Evolutionary conservation across 371 early-diverging fungal species (phyloP).

Genomic region (Mortierella sp.): DNA sequence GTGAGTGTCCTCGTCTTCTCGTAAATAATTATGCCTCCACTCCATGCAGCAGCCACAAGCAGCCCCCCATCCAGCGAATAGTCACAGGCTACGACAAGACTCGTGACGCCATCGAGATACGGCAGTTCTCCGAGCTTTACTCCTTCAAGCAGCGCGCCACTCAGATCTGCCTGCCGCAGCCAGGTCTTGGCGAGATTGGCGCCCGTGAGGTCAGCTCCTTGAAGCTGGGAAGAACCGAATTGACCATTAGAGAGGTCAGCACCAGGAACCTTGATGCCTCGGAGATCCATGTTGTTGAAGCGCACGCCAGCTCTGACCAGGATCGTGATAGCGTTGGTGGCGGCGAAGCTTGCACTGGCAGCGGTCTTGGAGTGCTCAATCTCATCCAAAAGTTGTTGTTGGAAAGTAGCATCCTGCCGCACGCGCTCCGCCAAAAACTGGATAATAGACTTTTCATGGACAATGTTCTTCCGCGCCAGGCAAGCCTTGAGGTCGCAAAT

Average conservation of each 20-base stretch:
- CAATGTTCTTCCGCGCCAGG: neutral
- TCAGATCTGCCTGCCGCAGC: neutral
- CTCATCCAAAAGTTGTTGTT: neutral
- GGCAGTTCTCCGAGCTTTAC: neutral
- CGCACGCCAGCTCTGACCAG: neutral
- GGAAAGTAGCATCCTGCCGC: neutral
- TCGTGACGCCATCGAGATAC: neutral
- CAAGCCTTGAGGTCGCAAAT: neutral
- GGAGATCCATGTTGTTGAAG: neutral
- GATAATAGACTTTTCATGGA: neutral
- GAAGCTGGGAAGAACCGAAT: neutral
- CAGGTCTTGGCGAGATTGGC: neutral
- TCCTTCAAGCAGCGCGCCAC: neutral
- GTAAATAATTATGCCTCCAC: neutral
- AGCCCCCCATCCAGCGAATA: neutral
- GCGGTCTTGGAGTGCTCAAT: neutral
- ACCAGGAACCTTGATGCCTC: neutral
- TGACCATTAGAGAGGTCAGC: neutral
- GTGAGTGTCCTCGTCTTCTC: neutral
- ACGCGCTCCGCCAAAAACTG: neutral
- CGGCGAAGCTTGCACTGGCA: neutral
- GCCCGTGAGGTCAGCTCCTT: neutral
- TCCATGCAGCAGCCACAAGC: neutral
- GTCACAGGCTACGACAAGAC: neutral
- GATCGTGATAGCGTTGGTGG: constrained; percentile 14